Evolutionary conservation across 345 rosid genomes (phyloP), one percentile per base, ranked within the genome.

Genomic region (Salix brachista): DNA sequence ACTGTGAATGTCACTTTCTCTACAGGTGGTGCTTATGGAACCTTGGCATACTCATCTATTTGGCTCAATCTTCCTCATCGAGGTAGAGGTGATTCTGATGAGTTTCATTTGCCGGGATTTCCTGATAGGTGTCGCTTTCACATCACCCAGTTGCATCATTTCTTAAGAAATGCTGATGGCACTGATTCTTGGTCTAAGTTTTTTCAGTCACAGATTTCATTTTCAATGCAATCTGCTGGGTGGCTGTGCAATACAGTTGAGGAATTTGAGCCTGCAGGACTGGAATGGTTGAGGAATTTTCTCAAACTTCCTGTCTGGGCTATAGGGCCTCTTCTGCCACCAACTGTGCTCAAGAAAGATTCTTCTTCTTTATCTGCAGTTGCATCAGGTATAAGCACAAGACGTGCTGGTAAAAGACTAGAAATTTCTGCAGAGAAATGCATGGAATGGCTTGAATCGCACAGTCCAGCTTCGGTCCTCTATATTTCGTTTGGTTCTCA

Each of bases 401-500:
- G 77, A 8, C 69, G 75, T 6, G 39, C 77, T 2, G 87, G 85
- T 1, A 83, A 82, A 80, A 42, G 14, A 16, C 84, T 77, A 2
- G 87, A 84, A 18, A n/a, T 81, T 12, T 70, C 85, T 2, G 30
- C 72, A 4, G 85, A 86, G 69, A 78, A 65, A 62, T 84, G 89
- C 76, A 9, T 72, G 7, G 79, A 85, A 62, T 88, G 86, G 86
- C 89, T 89, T 37, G 78, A 80, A 32, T 32, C 44, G 7, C 82
- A 83, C 3, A 6, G 34, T 16, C 73, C 65, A 7, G 77, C 28
- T 69, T 84, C 89, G 3, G 93, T 89, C 37, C 75, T 88, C 0
- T 84, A 88, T 76, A 69, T 88, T 23, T 82, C 87, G 0, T 89
- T 88, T 68, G 93, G 93, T 4, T 89, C 90, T 1, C 91, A 86